Base-by-base conservation (phyloP, 495 filamentous ascomycete genomes). In the Ramalina peruviana region DNA sequence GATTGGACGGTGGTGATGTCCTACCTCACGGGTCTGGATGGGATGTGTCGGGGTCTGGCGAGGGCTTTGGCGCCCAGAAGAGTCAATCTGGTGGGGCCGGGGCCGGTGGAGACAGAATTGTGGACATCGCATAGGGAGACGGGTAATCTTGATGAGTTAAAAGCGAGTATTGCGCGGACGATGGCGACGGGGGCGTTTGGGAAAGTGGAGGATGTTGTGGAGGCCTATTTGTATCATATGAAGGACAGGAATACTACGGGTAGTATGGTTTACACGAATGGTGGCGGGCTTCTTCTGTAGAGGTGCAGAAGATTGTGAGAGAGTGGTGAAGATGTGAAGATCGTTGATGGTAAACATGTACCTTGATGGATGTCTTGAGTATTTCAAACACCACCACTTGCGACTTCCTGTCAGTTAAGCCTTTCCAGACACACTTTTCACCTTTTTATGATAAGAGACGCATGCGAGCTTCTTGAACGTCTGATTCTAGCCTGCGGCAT, bases 181-280 rank as follows among this genome's bases (percentile, higher is more conserved):
- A 58, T 55, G 41, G 58, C 73, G 23, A 74, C 71, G 3, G 70
- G 71, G 7, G 57, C 62, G 51, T 54, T 75, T 27, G 82, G 67
- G 0, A 53, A 49, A 53, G 67, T 72, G 11, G 72, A 74, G 57
- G 79, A 83, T 61, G 67, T 77, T 4, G 81, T 75, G 0, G 78
- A 85, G 68, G 70, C 74, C 33, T 85, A 83, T 66, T 37, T 82
- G 39, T 83, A 75, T 60, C 60, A 74, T 7, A 75, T 85, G 77
- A 76, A 72, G 59, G 79, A 85, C 65, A 52, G 53, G 36, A 72
- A 71, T 62, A 65, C 61, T 15, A 78, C 75, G 11, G 79, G 76
- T 15, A 63, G 59, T 1, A 54, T 60, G 20, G 55, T 76, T 36
- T 54, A 63, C 37, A 70, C 56, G 3, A 64, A 70, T 54, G 68